Evolutionary conservation across 208 protist genomes (phyloP), one percentile per base, ranked within the genome.

Genomic region (Histomonas meleagridis): DNA sequence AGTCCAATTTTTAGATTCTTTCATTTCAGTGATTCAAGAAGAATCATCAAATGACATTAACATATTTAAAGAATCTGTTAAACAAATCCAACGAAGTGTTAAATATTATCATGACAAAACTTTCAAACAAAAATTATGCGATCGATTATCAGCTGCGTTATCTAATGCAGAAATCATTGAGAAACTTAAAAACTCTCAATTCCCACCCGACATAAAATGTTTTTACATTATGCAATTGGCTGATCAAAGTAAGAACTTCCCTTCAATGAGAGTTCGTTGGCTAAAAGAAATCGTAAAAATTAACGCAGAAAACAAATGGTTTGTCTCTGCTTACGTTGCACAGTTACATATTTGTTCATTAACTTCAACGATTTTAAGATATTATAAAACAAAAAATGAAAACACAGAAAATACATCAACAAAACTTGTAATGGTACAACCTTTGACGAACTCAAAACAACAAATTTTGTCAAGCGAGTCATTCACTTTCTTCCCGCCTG

Each of bases 141-240:
- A 86, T 38, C 51, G 46, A 55, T 35, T 86, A 18, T 18, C 32
- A 38, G 43, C 76, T 18, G 46, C 40, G 28, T 18, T 57, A 7
- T 57, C n/a, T 26, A 46, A 55, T 18, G 76, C 76, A 23, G 76
- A 86, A 23, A 46, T 86, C 55, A 86, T 86, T 55, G 28, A 51
- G 14, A 86, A 55, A 12, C 18, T 86, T 5, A 23, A 46, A 55
- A 32, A 43, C 7, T 9, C 76, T 14, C 1, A 40, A 12, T 46
- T 57, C 26, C 7, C 12, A n/a, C 76, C 76, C 18, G 40, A 43
- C 2, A 46, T 32, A 86, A 1, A 14, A 38, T 51, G 46, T 49
- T 40, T 51, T 43, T 86, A 86, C 28, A 46, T 86, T 57, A 86
- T 86, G 76, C 46, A 86, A 49, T 57, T 86, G 21, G 76, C 76